Conservation (phyloP, 2,329 filamentous ascomycete genomes). For the Epichloe brachyelytri region DNA sequence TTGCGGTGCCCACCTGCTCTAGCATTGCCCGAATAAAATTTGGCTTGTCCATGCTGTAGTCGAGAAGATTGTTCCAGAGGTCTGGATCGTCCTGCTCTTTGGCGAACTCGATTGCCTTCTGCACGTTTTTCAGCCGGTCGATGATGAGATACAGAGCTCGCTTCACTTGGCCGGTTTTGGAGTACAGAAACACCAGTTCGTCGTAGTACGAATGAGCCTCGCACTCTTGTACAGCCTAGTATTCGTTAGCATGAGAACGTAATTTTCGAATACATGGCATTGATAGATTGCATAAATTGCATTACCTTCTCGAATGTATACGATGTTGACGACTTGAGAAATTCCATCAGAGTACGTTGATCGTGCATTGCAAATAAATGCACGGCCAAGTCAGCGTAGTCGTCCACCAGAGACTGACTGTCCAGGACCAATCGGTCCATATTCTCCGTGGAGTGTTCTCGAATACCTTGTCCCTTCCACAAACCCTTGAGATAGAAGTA, state of each 20-base stretch:
- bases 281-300: not conserved
- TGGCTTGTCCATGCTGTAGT: conserved; percentile 97
- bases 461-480: conserved; percentile 63
- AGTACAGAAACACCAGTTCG: conserved; percentile 90
- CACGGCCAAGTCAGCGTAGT: conserved; percentile 77
- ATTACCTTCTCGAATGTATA: conserved; percentile 70
- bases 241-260: conserved; percentile 7
- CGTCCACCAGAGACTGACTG: conserved; percentile 60
- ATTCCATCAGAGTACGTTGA: conserved; percentile 68
- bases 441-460: conserved; percentile 38
- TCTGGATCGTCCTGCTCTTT: conserved; percentile 88
- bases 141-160: conserved; percentile 87
- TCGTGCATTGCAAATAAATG: conserved; percentile 79
- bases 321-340: conserved; percentile 69
- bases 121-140: conserved; percentile 80
- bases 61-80: conserved; percentile 86
- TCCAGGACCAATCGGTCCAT: conserved; percentile 45
- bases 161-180: conserved; percentile 90
- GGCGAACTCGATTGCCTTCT: conserved; percentile 84
- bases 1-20: conserved; percentile 85
- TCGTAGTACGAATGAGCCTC: conserved; percentile 71
- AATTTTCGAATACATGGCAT: not conserved
- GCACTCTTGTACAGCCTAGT: conserved; percentile 59
- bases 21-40: conserved; percentile 84
- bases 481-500: conserved; percentile 85